phyloP scores from a whole-genome alignment of 202 grass and related monocot species.

The Panicum hallii region DNA sequence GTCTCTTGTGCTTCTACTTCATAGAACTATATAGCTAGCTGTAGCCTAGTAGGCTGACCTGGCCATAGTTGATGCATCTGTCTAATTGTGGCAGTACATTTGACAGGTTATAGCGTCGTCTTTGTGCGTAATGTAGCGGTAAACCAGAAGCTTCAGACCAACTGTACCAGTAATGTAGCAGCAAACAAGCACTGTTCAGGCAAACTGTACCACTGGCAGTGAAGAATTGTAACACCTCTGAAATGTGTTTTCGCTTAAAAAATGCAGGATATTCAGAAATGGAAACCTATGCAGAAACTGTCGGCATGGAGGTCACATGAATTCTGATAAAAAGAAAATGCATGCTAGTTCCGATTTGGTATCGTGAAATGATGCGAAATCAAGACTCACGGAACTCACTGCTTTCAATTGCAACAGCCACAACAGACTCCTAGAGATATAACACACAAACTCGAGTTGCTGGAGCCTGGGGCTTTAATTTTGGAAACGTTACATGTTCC shows the following conservation, averaged over 20 bases:
- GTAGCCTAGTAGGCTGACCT: conserved; percentile 44
- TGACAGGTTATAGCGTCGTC: conserved; percentile 24
- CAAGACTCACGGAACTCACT: neutral
- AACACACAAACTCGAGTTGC: neutral
- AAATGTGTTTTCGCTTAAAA: neutral
- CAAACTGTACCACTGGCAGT: neutral
- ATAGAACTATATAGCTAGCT: conserved; percentile 45
- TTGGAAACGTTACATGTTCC: neutral
- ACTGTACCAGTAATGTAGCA: conserved; percentile 29
- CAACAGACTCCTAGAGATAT: neutral
- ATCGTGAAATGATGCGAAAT: too few relatives aligned
- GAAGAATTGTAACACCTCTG: neutral
- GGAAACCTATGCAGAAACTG: neutral
- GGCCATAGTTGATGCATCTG: conserved; percentile 38
- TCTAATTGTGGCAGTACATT: conserved; percentile 31
- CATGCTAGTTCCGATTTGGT: neutral
- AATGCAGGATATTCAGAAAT: neutral
- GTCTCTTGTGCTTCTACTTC: conserved; percentile 27
- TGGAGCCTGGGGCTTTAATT: neutral
- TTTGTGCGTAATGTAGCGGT: conserved; percentile 13
- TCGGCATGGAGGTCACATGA: neutral
- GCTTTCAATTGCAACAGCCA: neutral
- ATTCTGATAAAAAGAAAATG: neutral
- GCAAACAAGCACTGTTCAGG: conserved; percentile 34
- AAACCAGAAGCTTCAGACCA: conserved; percentile 33